These are phyloP conservation scores for Chondrostereum purpureum DNA, from an alignment of 1,284 basidiomycete species.

Conservation along the genomic window DNA sequence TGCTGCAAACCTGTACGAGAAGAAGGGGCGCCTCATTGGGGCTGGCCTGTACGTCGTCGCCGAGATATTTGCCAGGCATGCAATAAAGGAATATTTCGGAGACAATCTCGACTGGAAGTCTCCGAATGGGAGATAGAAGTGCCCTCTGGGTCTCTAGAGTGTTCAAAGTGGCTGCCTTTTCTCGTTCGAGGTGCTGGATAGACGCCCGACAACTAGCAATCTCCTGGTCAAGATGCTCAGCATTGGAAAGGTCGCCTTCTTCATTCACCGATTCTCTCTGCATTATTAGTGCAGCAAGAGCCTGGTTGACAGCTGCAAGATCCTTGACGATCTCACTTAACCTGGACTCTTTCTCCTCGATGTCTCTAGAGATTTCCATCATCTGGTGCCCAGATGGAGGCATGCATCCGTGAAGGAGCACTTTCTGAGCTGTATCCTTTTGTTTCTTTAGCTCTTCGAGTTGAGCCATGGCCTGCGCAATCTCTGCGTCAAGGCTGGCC, in stretches of 20 bases:
- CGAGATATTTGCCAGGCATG: slow-evolving; percentile 7
- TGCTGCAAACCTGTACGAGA: slow-evolving; percentile 8
- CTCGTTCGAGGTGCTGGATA: slow-evolving; percentile 2
- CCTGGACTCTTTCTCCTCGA: slow-evolving; percentile 3
- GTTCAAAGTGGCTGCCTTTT: slow-evolving; percentile 1
- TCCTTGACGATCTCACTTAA: slow-evolving; percentile 8
- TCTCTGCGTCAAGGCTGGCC: slow-evolving; percentile 12
- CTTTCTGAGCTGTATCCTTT: slow-evolving; percentile 3
- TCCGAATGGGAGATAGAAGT: slow-evolving; percentile 9
- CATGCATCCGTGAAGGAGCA: slow-evolving; percentile 1
- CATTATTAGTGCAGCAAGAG: neutral
- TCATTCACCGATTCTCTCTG: neutral
- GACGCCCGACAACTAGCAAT: neutral
- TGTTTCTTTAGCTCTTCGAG: slow-evolving; percentile 7
- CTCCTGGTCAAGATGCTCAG: neutral
- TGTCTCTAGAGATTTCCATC: slow-evolving; percentile 2
- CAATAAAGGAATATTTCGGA: slow-evolving; percentile 10
- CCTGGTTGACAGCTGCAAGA: neutral
- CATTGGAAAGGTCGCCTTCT: neutral
- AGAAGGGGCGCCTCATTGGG: slow-evolving; percentile 9
- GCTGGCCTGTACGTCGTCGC: slow-evolving; percentile 1
- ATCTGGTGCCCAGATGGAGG: slow-evolving; percentile 8
- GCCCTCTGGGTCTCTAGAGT: slow-evolving; percentile 4
- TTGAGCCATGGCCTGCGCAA: slow-evolving; percentile 8
- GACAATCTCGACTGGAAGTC: slow-evolving; percentile 11